Percentiles rank a stretch among this genome's conserved stretches.
phyloP scores from a whole-genome alignment of 2,329 filamentous ascomycete genomes.

The Teratosphaeriaceae sp. region DNA sequence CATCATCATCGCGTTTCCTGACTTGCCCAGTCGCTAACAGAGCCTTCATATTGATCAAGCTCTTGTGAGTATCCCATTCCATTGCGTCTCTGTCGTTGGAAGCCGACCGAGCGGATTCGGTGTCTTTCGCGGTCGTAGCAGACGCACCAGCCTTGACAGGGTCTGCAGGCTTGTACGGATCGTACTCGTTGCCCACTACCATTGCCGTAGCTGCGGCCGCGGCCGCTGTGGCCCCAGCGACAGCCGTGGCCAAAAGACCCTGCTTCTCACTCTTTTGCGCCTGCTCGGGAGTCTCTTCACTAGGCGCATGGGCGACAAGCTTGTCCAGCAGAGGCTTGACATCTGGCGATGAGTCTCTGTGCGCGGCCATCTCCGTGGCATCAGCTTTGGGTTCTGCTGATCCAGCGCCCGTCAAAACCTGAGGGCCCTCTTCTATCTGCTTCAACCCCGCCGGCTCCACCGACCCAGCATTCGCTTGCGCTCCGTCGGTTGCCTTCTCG shows the following conservation, averaged over 20 bases:
- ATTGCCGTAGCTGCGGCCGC: slow-evolving; percentile 9
- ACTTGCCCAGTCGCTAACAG: slow-evolving; percentile 7
- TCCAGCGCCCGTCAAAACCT: no score
- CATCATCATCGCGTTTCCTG: background rate
- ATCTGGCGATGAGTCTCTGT: slow-evolving; percentile 11
- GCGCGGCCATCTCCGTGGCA: slow-evolving; percentile 15
- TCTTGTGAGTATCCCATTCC: slow-evolving; percentile 15
- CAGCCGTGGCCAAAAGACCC: slow-evolving; percentile 8
- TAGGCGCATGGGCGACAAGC: slow-evolving; percentile 4
- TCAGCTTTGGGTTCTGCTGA: slow-evolving; percentile 15
- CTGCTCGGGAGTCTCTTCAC: slow-evolving; percentile 8
- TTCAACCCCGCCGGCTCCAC: no score
- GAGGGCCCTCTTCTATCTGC: no score
- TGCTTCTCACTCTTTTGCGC: slow-evolving; percentile 2
- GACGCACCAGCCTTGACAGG: background rate
- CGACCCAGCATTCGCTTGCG: slow-evolving; percentile 7
- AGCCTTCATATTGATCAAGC: slow-evolving; percentile 16
- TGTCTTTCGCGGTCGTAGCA: background rate
- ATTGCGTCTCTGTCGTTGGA: slow-evolving; percentile 3
- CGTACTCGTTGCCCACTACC: slow-evolving; percentile 7
- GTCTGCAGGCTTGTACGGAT: slow-evolving; percentile 1
- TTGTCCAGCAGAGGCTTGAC: slow-evolving; percentile 7
- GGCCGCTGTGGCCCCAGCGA: slow-evolving; percentile 14
- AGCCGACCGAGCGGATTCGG: background rate
- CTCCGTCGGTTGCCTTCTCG: slow-evolving; percentile 3